Conservation (phyloP, 2,329 filamentous ascomycete genomes). For the Ophiocordyceps sinensis region DNA sequence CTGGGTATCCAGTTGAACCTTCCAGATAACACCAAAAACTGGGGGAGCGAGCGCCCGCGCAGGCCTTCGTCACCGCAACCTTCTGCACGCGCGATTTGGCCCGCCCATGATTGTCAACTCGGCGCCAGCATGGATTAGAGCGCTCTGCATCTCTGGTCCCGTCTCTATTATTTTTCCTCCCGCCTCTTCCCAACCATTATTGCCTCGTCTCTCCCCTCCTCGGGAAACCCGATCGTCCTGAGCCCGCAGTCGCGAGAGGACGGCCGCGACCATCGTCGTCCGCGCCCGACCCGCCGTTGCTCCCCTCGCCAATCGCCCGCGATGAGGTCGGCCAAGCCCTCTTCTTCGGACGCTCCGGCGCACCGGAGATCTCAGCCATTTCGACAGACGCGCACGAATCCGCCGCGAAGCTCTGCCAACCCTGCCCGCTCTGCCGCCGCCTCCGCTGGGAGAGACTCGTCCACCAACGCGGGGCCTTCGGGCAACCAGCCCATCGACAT, state of each 20-base stretch:
- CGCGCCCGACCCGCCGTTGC: background rate
- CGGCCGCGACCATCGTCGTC: background rate
- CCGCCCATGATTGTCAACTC: too few relatives aligned
- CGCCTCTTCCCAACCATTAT: background rate
- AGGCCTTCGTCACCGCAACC: too few relatives aligned
- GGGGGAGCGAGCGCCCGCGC: too few relatives aligned
- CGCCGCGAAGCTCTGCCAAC: slow-evolving; percentile 38
- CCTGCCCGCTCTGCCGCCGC: slow-evolving; percentile 25
- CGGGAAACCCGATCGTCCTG: background rate
- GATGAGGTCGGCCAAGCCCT: slow-evolving; percentile 43
- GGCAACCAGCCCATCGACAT: slow-evolving; percentile 50
- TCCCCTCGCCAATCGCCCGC: slow-evolving; percentile 5
- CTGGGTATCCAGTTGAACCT: too few relatives aligned
- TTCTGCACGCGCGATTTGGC: too few relatives aligned
- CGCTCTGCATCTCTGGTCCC: background rate
- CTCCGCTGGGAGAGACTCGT: slow-evolving; percentile 28
- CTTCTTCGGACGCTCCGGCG: slow-evolving; percentile 27
- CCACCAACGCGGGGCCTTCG: slow-evolving; percentile 25
- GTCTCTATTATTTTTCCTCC: background rate
- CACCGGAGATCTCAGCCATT: slow-evolving; percentile 48
- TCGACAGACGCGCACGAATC: slow-evolving; percentile 51
- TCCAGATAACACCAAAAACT: too few relatives aligned
- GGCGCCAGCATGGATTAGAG: background rate
- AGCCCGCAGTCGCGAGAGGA: background rate
- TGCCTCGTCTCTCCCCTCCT: background rate